Conservation (phyloP, 139 green algal genomes). For the Tetradesmus lagerheimii region DNA sequence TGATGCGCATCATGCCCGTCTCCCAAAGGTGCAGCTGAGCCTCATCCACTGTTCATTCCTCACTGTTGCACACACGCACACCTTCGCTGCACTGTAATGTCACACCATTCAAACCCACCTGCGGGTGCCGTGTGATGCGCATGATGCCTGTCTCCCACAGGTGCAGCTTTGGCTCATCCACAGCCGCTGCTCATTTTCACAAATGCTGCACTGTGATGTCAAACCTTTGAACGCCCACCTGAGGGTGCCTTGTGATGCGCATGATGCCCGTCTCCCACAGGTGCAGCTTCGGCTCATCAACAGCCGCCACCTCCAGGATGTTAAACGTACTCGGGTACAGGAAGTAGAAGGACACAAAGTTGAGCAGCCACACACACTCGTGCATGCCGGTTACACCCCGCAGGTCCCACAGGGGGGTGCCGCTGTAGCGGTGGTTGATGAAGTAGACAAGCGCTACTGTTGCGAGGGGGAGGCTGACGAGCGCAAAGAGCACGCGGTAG, state of each 20-base stretch:
- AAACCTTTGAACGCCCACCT: background rate
- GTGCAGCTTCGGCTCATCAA: slow-evolving; percentile 97
- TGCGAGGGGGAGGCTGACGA: slow-evolving; percentile 90
- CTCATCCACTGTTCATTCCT: no score
- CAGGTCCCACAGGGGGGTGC: slow-evolving; percentile 89
- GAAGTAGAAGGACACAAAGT: slow-evolving; percentile 98
- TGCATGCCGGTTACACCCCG: slow-evolving; percentile 85
- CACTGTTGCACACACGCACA: no score
- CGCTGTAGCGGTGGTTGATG: slow-evolving; percentile 96
- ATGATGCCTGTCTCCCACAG: no score
- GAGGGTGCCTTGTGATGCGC: slow-evolving; percentile 78
- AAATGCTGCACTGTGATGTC: no score
- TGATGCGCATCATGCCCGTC: no score
- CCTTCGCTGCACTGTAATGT: no score
- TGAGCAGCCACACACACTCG: slow-evolving; percentile 86
- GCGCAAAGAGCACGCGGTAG: slow-evolving; percentile 94
- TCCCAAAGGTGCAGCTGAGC: no score
- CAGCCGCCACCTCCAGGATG: slow-evolving; percentile 95
- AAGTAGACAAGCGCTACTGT: slow-evolving; percentile 93
- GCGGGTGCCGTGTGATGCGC: slow-evolving; percentile 54
- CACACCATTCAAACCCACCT: background rate
- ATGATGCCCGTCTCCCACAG: slow-evolving; percentile 98
- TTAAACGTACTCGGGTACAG: slow-evolving; percentile 99
- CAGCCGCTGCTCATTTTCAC: no score
- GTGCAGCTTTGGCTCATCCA: no score